phyloP scores from a whole-genome alignment of 176 grass and related monocot genomes.

The Aegilops bicornis region DNA sequence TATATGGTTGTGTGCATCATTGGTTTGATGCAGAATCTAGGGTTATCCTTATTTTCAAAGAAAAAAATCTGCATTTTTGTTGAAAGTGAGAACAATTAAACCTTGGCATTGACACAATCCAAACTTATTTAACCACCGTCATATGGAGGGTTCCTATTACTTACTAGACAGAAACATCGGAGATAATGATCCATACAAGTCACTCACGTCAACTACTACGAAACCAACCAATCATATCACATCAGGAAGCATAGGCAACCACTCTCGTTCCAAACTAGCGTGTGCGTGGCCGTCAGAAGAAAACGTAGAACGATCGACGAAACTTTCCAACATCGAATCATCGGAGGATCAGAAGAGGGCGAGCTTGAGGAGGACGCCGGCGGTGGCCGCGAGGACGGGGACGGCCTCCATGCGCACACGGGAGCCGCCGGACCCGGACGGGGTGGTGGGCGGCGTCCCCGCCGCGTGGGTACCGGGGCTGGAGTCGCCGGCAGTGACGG shows the following conservation, averaged over 20 bases:
- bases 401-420: conserved; percentile 2
- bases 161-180: neutral
- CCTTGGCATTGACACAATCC: conserved; percentile 18
- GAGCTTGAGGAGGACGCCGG: conserved; percentile 37
- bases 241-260: neutral
- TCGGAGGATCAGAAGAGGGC: conserved; percentile 45
- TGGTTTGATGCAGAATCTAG: too few relatives aligned
- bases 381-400: conserved; percentile 2
- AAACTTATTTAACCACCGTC: neutral
- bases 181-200: neutral
- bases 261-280: conserved; percentile 18
- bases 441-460: neutral
- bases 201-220: conserved; percentile 11
- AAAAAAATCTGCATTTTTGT: too few relatives aligned
- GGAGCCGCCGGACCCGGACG: conserved; percentile 13
- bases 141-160: neutral
- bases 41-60: too few relatives aligned
- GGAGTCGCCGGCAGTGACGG: conserved; percentile 43
- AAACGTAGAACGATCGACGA: neutral
- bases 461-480: conserved; percentile 10
- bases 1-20: too few relatives aligned
- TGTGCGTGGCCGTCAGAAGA: conserved; percentile 12
- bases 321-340: neutral
- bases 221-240: neutral
- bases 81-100: neutral